Evolutionary conservation across 352 stramenopile genomes (phyloP).

Genomic region (Pythium brassicae): DNA sequence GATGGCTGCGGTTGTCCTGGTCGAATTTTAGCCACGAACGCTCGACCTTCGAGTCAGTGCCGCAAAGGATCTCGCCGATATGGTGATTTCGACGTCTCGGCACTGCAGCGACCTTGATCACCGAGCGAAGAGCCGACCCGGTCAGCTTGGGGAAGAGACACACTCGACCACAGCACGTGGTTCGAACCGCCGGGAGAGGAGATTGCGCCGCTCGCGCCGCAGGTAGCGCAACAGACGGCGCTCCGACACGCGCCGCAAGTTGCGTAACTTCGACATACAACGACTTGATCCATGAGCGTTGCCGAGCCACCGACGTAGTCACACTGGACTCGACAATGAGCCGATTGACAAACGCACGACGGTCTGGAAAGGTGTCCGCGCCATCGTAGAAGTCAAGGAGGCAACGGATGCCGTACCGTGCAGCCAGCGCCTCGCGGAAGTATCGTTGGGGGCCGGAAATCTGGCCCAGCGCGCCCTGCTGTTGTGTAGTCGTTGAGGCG

Average conservation of each 20-base stretch:
- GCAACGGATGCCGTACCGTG: background rate
- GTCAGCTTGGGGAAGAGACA: no score
- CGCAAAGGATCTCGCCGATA: no score
- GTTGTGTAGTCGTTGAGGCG: background rate
- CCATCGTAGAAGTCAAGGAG: constrained; percentile 8
- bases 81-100: no score
- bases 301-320: background rate
- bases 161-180: no score
- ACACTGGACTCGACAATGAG: background rate
- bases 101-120: no score
- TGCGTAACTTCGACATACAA: no score
- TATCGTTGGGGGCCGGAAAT: background rate
- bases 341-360: background rate
- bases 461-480: background rate
- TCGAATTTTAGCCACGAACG: background rate
- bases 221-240: no score
- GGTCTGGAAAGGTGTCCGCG: background rate
- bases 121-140: no score
- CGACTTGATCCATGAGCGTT: no score
- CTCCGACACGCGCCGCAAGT: no score
- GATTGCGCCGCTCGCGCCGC: no score
- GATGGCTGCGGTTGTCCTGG: background rate
- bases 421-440: background rate
- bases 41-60: background rate
- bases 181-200: no score